phyloP scores from a whole-genome alignment of 2,329 filamentous ascomycete species.

The Aspergillus proliferans region DNA sequence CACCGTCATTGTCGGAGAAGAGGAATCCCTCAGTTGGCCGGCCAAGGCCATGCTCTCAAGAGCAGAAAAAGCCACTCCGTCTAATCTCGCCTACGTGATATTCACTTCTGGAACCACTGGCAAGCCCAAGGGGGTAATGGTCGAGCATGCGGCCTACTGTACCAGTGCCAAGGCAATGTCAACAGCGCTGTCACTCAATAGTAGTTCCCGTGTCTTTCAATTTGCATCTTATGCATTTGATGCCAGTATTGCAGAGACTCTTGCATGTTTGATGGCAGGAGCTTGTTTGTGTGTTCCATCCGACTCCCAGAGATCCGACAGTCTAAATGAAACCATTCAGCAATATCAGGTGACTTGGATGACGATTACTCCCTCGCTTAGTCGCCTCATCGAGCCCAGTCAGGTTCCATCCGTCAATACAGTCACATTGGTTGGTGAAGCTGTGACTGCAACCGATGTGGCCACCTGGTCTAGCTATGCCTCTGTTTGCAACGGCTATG shows the following conservation, averaged over 20 bases:
- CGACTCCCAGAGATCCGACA: conserved; percentile 37
- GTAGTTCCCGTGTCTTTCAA: conserved; percentile 18
- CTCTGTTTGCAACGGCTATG: too few species aligned
- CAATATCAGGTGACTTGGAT: conserved; percentile 35
- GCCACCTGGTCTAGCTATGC: too few species aligned
- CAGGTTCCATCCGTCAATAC: conserved; percentile 29
- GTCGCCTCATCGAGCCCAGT: conserved; percentile 21
- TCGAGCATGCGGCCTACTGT: conserved; percentile 6
- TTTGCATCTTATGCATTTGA: conserved; percentile 39
- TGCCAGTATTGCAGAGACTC: conserved; percentile 27
- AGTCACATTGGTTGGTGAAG: conserved; percentile 32
- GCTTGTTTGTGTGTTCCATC: conserved; percentile 42
- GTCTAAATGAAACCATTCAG: conserved; percentile 13
- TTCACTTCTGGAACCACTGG: conserved; percentile 33
- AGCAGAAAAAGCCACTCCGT: conserved; percentile 13
- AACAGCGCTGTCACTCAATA: background rate
- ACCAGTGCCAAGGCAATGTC: background rate
- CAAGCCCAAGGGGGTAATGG: conserved; percentile 10
- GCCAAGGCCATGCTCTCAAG: background rate
- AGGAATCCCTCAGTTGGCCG: background rate
- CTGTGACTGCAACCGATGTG: background rate
- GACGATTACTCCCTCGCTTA: conserved; percentile 52
- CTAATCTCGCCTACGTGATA: conserved; percentile 38
- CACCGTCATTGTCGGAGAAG: background rate
- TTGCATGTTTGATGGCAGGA: conserved; percentile 35